Base-by-base conservation (phyloP, 2,329 filamentous ascomycete genomes). In the Cladosporium cucumerinum region DNA sequence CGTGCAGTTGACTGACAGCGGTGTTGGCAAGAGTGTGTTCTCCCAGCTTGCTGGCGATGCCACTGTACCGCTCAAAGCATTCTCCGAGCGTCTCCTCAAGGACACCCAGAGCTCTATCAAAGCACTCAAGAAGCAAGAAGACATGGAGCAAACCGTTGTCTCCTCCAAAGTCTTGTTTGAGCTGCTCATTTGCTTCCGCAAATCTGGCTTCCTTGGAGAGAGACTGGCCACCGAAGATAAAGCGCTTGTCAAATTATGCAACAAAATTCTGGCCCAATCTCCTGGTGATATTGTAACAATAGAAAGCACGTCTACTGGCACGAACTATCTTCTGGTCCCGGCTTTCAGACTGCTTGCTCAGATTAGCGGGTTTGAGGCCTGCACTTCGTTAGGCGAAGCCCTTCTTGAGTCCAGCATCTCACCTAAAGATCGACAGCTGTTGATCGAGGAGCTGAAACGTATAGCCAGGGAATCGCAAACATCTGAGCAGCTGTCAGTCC, bases 311-410 rank as follows among this genome's bases (percentile, higher is more conserved):
- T 16, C 21, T 10, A 25, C 18, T 2, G n/a, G 18, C 30, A 55
- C 60, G 18, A 55, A 34, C 36, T 28, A 30, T n/a, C 34, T 55
- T n/a, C 28, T 54, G 8, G 34, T 62, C 5, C 60, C 60, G 7
- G 60, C 60, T 30, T 62, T 62, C 60, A 62, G 25, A 14, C 25
- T 62, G 34, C 60, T 62, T 6, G 60, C 49, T 46, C 49, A 62
- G 8, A 32, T 62, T 8, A 54, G 25, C 14, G 60, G 49, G 5
- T 62, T 62, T 21, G 60, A 62, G 43, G 60, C 60, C 8, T 62
- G 60, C 26, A 62, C 25, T 16, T 62, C 60, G 16, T 34, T 62
- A n/a, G 60, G 60, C 10, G 49, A 62, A 46, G 34, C 34, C 16
- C 34, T 62, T 18, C 32, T 62, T 8, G 34, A 18, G 4, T 54